Percentiles rank a stretch among this genome's conserved stretches.
These are phyloP conservation scores for Colletotrichum brevisporum DNA, from an alignment of 2,329 filamentous ascomycete genomes.

Conservation along the genomic window DNA sequence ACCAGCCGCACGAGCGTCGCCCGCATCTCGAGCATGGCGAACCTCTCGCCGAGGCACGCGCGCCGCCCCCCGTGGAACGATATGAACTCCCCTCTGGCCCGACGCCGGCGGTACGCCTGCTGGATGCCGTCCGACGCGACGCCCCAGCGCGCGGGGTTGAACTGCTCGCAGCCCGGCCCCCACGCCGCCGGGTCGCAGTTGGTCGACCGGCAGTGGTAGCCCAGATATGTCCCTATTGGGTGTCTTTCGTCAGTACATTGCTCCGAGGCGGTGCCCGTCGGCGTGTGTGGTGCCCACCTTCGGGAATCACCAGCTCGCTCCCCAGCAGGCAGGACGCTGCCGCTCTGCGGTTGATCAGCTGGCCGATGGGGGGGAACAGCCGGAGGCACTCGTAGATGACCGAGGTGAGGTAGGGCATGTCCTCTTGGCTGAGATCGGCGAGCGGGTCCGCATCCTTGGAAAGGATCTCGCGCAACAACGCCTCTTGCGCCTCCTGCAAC, in stretches of 20 bases:
- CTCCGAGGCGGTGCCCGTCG: not conserved
- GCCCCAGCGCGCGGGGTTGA: conserved; percentile 57
- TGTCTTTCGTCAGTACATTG: not conserved
- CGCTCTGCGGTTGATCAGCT: conserved; percentile 62
- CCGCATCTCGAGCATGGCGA: conserved; percentile 55
- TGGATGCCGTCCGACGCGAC: conserved; percentile 51
- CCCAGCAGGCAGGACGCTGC: conserved; percentile 44
- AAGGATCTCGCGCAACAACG: conserved; percentile 50
- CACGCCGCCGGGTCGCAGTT: conserved; percentile 51
- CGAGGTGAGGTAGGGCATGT: conserved; percentile 58
- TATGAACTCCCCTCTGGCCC: conserved; percentile 55
- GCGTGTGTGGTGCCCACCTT: conserved; percentile 6
- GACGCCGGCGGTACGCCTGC: conserved; percentile 51
- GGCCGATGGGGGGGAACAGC: conserved; percentile 63
- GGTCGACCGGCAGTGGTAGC: conserved; percentile 57
- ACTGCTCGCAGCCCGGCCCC: conserved; percentile 52
- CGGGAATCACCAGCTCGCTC: conserved; percentile 50
- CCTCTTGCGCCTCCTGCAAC: conserved; percentile 47
- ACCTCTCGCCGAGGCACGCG: conserved; percentile 57
- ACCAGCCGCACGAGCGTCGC: conserved; percentile 51
- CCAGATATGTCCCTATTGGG: conserved; percentile 52
- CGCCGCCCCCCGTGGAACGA: conserved; percentile 58
- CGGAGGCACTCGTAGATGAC: conserved; percentile 62
- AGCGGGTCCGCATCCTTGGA: conserved; percentile 23
- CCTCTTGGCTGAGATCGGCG: conserved; percentile 44